Conservation (phyloP, 352 stramenopile species). For the Pythium angustatum region DNA sequence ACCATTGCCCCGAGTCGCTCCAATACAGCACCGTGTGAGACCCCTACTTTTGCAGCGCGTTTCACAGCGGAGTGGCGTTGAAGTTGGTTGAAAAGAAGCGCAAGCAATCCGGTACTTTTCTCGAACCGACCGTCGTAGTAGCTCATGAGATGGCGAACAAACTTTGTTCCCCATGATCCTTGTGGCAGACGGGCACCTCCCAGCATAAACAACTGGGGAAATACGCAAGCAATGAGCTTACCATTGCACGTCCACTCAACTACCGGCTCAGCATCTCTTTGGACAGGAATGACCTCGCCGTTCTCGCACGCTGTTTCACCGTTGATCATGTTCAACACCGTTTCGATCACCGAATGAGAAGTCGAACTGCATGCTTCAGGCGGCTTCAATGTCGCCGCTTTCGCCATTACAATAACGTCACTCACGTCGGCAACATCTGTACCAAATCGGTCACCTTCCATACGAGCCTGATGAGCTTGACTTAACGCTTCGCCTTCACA, state of each 20-base stretch:
- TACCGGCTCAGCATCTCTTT: slow-evolving; percentile 1
- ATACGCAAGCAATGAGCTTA: slow-evolving; percentile 2
- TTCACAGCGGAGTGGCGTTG: slow-evolving; percentile 13
- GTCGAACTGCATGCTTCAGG: neutral
- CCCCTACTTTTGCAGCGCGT: slow-evolving; percentile 13
- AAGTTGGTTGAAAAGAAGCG: slow-evolving; percentile 18
- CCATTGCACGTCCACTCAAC: slow-evolving; percentile 15
- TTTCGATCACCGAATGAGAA: neutral
- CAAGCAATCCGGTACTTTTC: neutral
- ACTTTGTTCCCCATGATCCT: neutral
- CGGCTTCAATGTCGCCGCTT: slow-evolving; percentile 3
- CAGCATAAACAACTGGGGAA: slow-evolving; percentile 13
- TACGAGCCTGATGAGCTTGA: neutral
- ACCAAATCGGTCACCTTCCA: neutral
- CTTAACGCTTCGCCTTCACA: neutral
- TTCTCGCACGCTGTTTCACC: neutral
- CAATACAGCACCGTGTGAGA: neutral
- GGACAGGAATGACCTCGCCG: neutral
- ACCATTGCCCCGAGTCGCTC: slow-evolving; percentile 8
- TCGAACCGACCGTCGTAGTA: slow-evolving; percentile 24
- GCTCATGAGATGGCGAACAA: slow-evolving; percentile 6
- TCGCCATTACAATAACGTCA: neutral
- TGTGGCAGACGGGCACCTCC: neutral
- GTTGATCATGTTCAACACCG: neutral
- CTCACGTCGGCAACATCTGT: neutral